Base-by-base conservation (phyloP, 148 eudicot genomes). In the Diospyros lotus region DNA sequence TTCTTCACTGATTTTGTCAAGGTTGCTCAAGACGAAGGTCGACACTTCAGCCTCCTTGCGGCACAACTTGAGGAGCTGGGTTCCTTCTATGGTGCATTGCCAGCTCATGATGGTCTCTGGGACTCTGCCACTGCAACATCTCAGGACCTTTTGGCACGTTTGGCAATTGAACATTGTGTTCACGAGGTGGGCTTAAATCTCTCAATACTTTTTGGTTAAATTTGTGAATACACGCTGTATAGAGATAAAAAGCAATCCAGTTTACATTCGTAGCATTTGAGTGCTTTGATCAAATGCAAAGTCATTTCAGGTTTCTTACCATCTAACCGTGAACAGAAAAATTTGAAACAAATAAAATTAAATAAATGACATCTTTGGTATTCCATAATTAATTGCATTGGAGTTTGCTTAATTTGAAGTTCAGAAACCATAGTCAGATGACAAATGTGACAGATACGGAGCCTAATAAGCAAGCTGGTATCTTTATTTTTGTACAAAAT, bases 1-100 rank as follows among this genome's bases (percentile, higher is more conserved):
- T 94, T 94, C 80, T 92, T 94, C 86, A 92, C 92, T 2, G 96
- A 95, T 82, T 95, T 95, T 78, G 98, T 92, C 48, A 94, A 84
- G 85, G 96, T 94, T 76, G 98, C 98, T 28, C 98, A 92, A 82
- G 98, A 94, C 82, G 98, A 94, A 82, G 98, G 98, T 52, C 85
- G 97, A 15, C 98, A 95, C 79, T 95, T 92, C 83, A 80, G 82
- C 64, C 89, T 92, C 66, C 98, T 95, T 80, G 92, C 90, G 60
- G 85, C 91, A 42, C 84, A 97, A 11, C 91, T 95, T 53, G 76
- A 84, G 67, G 98, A 92, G 80, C 72, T 95, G 40, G 96, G 91
- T 74, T 95, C 97, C 55, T 90, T 86, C 75, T 95, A 95, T 81
- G 97, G 97, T 80, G 98, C 94, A 74, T 80, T 92, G 74, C 94